A percentile compares a stretch with the other conserved stretches of the same genome.
These are phyloP conservation scores for Salix exigua DNA, from an alignment of 345 rosid genomes.

Conservation along the genomic window DNA sequence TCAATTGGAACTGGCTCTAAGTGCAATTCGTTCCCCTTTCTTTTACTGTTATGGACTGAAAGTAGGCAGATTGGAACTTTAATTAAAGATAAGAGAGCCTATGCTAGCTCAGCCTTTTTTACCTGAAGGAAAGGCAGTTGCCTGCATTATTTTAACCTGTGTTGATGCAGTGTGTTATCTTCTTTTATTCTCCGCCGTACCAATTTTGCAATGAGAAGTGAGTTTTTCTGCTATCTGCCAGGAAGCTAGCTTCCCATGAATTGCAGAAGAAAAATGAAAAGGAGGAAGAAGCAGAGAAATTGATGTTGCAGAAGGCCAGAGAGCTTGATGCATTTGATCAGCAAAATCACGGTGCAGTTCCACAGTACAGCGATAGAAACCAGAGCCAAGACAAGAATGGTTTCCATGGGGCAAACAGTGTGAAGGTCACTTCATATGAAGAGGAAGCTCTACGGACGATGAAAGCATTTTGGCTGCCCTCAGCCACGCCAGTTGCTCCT, in stretches of 20 bases:
- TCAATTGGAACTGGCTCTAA: background rate
- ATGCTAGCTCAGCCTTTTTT: background rate
- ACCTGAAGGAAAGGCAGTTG: background rate
- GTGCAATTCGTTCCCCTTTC: background rate
- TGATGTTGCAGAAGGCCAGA: conserved; percentile 61
- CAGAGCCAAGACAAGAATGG: conserved; percentile 69
- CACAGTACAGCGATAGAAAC: conserved; percentile 69
- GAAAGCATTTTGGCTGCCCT: conserved; percentile 99
- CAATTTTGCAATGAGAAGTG: background rate
- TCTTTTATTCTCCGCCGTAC: background rate
- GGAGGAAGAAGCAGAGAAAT: conserved; percentile 78
- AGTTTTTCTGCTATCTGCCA: conserved; percentile 22
- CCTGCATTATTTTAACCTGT: background rate
- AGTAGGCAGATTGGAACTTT: background rate
- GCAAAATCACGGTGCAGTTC: conserved; percentile 92
- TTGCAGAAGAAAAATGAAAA: conserved; percentile 72
- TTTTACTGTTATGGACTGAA: background rate
- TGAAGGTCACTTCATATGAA: conserved; percentile 81
- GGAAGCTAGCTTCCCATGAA: conserved; percentile 71
- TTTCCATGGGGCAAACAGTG: conserved; percentile 95
- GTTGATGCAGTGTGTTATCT: background rate
- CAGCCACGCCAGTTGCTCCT: conserved; percentile 92
- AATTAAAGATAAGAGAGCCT: background rate
- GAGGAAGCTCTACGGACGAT: conserved; percentile 94
- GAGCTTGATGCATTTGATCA: conserved; percentile 94